A percentile compares a stretch with the other conserved stretches of the same genome.
phyloP scores from a whole-genome alignment of 148 eudicot species.

The Chenopodium berlandieri region DNA sequence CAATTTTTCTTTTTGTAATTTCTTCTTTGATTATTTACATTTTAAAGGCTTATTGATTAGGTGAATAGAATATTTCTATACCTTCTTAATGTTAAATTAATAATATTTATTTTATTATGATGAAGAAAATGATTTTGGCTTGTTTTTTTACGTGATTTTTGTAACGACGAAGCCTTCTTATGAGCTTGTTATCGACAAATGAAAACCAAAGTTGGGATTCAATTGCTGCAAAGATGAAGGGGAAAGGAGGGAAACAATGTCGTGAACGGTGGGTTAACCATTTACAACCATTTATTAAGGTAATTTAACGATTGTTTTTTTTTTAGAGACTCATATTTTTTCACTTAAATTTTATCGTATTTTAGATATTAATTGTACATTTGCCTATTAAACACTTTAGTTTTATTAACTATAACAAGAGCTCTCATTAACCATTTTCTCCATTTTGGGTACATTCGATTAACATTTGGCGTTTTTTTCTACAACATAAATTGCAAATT shows the following conservation, averaged over 20 bases:
- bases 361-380: too few species aligned
- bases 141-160: not conserved
- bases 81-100: not conserved
- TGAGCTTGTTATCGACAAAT: conserved; percentile 40
- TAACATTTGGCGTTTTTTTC: too few species aligned
- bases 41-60: not conserved
- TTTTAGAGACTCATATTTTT: too few species aligned
- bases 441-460: not conserved
- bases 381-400: too few species aligned
- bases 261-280: conserved; percentile 85
- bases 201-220: conserved; percentile 59
- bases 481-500: too few species aligned
- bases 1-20: too few species aligned
- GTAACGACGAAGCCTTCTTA: conserved; percentile 43
- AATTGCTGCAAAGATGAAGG: conserved; percentile 43
- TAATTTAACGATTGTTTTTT: not conserved
- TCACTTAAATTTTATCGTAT: too few species aligned
- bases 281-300: conserved; percentile 76
- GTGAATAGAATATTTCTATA: too few species aligned
- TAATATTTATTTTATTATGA: not conserved
- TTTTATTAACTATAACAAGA: too few species aligned
- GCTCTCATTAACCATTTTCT: too few species aligned
- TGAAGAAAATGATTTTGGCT: not conserved
- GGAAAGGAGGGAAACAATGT: conserved; percentile 82
- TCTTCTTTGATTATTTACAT: too few species aligned